Base-by-base conservation (phyloP, 116 monocot species). In the Posidonia oceanica region DNA sequence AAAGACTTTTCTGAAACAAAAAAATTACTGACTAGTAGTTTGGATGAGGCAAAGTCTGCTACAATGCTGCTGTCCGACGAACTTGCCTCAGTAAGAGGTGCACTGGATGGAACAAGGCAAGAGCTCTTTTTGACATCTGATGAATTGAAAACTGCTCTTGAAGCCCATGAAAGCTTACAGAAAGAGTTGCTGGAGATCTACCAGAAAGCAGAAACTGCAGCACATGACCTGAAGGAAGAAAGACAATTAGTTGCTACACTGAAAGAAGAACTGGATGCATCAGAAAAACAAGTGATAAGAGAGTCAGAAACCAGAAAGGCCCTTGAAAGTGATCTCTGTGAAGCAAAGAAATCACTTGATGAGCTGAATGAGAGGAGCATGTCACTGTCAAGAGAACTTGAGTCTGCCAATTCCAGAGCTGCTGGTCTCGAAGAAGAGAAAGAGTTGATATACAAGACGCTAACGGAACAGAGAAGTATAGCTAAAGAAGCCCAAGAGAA, bases 271-370 rank as follows among this genome's bases (percentile, higher is more conserved):
- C 76, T 91, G 5, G 87, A 86, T 57, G 79, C 72, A 23, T 79
- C 87, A 14, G 54, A 44, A 21, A 76, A 83, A 61, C 80, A 87
- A 80, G 39, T 83, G 38, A 36, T 66, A 18, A 73, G 73, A 58
- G 84, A 85, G 74, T 85, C 83, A 5, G 85, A 89, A 82, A 73
- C 83, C 60, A 79, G 76, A 17, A 77, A 53, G 69, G 70, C 66
- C 75, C 83, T 91, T 53, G 87, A 87, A 87, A 40, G 79, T n/a
- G 83, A 88, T 70, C 54, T 91, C 21, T 80, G 82, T 39, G 86
- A 96, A 71, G 87, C 87, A 67, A 85, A 84, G 29, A 78, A 74
- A 72, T 91, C 91, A 53, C 77, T 95, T 20, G 84, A 86, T 72
- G 86, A 82, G 75, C 83, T 88, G 88, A 88, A 83, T 44, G 76